phyloP scores from a whole-genome alignment of 768 basidiomycete genomes.

The Glaciozyma martinii region DNA sequence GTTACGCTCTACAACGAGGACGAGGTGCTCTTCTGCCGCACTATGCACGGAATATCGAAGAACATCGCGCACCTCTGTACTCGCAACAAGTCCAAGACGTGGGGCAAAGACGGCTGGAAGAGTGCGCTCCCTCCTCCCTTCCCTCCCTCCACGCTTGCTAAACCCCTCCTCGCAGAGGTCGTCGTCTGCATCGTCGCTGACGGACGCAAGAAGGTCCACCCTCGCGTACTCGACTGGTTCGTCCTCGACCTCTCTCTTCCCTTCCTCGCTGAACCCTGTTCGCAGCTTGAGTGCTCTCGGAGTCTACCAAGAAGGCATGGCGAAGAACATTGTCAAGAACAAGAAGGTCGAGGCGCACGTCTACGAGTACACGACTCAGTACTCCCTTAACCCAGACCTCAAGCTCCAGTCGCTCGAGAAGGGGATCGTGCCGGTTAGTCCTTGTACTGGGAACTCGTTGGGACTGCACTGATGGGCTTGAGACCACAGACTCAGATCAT shows the following conservation, averaged over 20 bases:
- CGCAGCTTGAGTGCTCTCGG: constrained; percentile 66
- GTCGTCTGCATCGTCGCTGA: constrained; percentile 43
- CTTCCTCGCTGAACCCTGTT: constrained; percentile 34
- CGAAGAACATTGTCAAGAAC: constrained; percentile 46
- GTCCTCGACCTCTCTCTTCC: not conserved
- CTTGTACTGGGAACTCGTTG: constrained; percentile 2
- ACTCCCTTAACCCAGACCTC: constrained; percentile 59
- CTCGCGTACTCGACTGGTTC: constrained; percentile 55
- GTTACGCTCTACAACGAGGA: constrained; percentile 96
- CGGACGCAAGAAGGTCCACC: constrained; percentile 42
- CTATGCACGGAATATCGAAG: constrained; percentile 38
- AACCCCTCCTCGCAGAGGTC: constrained; percentile 38
- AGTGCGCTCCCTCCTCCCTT: constrained; percentile 32
- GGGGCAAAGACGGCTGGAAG: constrained; percentile 42
- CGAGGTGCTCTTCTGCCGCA: constrained; percentile 42
- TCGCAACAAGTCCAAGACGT: constrained; percentile 39
- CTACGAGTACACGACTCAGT: constrained; percentile 81
- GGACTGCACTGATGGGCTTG: no score
- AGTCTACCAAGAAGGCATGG: constrained; percentile 35
- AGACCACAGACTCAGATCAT: constrained; percentile 65
- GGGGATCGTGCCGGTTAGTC: constrained; percentile 63
- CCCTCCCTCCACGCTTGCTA: no score
- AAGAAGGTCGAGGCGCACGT: constrained; percentile 82
- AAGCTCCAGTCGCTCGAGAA: constrained; percentile 74
- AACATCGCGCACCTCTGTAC: constrained; percentile 42